Evolutionary conservation across 2,329 filamentous ascomycete species (phyloP).

Genomic region (Sclerotinia trifoliorum): DNA sequence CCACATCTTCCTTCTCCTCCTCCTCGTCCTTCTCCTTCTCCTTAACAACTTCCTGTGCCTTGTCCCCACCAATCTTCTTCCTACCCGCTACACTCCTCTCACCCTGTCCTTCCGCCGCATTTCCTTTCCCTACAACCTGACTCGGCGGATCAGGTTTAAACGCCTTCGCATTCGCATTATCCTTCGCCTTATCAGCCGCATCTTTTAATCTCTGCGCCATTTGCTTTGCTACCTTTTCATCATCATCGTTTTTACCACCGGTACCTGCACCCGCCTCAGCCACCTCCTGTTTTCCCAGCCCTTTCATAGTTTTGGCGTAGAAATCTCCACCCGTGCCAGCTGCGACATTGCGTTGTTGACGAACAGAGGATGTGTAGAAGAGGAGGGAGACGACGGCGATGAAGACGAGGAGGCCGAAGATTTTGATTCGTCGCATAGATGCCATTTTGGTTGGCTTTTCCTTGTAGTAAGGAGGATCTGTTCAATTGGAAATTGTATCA

Average conservation of each 20-base stretch:
- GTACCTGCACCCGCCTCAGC: not conserved
- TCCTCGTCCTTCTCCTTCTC: conserved; percentile 39
- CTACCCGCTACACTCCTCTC: conserved; percentile 50
- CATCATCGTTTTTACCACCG: conserved; percentile 40
- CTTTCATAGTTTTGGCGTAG: conserved; percentile 59
- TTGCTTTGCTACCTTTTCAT: conserved; percentile 54
- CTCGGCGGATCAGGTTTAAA: conserved; percentile 59
- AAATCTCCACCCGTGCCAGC: conserved; percentile 54
- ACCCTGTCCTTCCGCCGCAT: conserved; percentile 37
- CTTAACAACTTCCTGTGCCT: conserved; percentile 38
- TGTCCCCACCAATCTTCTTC: conserved; percentile 44
- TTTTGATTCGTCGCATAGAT: conserved; percentile 66
- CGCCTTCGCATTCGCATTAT: conserved; percentile 65
- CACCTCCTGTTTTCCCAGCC: conserved; percentile 41
- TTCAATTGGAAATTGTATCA: not conserved
- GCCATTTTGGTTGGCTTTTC: conserved; percentile 52
- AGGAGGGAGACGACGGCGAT: conserved; percentile 65
- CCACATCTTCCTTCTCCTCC: conserved; percentile 58
- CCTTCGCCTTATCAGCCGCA: conserved; percentile 67
- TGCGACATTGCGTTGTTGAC: conserved; percentile 48
- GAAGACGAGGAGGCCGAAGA: conserved; percentile 63
- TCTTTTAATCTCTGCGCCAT: conserved; percentile 64
- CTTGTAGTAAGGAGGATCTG: conserved; percentile 27
- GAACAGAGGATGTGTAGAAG: conserved; percentile 67
- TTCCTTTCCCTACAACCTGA: conserved; percentile 50